Conservation (phyloP, 768 basidiomycete genomes). For the Harrya chromipes region DNA sequence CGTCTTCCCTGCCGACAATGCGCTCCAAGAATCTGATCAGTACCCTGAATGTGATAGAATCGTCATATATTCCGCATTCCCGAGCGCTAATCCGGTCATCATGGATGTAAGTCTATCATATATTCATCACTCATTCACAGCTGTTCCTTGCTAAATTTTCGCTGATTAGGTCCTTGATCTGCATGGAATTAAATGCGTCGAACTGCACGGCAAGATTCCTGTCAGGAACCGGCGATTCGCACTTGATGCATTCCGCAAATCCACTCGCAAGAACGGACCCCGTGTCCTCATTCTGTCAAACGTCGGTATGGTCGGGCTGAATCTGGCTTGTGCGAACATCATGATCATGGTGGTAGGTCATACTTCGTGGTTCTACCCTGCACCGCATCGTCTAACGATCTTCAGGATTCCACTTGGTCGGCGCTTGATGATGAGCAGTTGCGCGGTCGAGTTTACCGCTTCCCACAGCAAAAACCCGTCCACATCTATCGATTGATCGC, state of each 20-base stretch:
- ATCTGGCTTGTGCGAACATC: background rate
- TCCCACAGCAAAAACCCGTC: conserved; percentile 17
- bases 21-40: background rate
- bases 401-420: conserved; percentile 1
- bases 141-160: no score
- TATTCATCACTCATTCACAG: no score
- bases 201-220: background rate
- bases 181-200: background rate
- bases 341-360: background rate
- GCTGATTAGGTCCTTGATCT: no score
- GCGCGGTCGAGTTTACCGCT: conserved; percentile 10
- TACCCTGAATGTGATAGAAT: background rate
- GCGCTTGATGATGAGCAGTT: conserved; percentile 19
- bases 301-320: background rate
- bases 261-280: background rate
- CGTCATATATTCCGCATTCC: background rate
- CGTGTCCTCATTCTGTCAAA: background rate
- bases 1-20: background rate
- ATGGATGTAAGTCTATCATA: background rate
- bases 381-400: background rate
- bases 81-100: background rate
- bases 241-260: background rate
- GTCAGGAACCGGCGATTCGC: background rate
- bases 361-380: no score
- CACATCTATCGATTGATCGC: conserved; percentile 17